Conservation (phyloP, 192 early-diverging fungal species). For the Tieghemiomyces parasiticus region DNA sequence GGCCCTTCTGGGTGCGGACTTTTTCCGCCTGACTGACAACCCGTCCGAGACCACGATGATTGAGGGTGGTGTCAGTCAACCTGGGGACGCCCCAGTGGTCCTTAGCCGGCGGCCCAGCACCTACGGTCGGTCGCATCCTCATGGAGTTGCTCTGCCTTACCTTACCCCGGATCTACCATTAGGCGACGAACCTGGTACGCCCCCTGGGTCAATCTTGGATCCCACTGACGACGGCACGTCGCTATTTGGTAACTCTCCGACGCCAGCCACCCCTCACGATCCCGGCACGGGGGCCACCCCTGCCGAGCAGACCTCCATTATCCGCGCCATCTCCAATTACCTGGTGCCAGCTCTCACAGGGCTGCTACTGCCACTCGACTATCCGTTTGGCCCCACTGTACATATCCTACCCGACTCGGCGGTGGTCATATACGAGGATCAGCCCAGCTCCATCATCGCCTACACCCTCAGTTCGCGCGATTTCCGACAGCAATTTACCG, state of each 20-base stretch:
- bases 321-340: conserved; percentile 25
- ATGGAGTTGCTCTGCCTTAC: no score
- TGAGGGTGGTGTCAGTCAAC: no score
- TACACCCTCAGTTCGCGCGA: conserved; percentile 54
- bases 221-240: conserved; percentile 1
- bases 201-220: no score
- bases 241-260: background rate
- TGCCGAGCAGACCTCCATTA: conserved; percentile 20
- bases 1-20: background rate
- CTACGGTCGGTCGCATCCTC: no score
- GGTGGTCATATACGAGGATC: conserved; percentile 79
- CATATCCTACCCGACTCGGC: conserved; percentile 78
- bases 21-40: background rate
- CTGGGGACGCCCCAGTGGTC: no score
- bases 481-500: conserved; percentile 13
- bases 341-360: conserved; percentile 20
- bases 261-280: conserved; percentile 13
- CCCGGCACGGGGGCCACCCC: conserved; percentile 5
- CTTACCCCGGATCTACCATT: no score
- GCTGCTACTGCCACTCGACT: conserved; percentile 27
- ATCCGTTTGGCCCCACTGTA: conserved; percentile 45
- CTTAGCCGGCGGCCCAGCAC: no score
- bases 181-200: no score
- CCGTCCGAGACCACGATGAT: no score
- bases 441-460: conserved; percentile 88